Conservation (phyloP, 371 early-diverging fungal genomes). For the Thermomucor indicae-seudaticae region DNA sequence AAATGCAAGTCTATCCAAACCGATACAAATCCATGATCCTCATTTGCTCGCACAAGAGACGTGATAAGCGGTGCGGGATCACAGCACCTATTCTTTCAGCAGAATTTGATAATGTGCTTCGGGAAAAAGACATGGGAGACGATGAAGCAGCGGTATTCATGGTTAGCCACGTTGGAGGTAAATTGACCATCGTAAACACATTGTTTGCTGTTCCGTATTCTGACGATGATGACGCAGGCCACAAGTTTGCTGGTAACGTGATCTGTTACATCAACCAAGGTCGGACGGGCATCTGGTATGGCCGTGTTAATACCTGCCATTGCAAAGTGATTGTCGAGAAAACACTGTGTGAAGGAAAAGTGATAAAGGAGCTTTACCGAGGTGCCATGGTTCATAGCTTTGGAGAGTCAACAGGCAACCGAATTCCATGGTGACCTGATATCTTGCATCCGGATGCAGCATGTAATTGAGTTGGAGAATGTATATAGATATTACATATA, state of each 20-base stretch:
- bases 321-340: conserved; percentile 53
- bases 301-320: conserved; percentile 61
- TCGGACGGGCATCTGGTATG: conserved; percentile 61
- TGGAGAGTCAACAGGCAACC: conserved; percentile 16
- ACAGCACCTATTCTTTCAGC: conserved; percentile 68
- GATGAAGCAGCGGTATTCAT: conserved; percentile 48
- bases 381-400: conserved; percentile 57
- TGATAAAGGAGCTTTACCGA: conserved; percentile 60
- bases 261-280: conserved; percentile 60
- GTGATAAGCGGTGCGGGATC: conserved; percentile 81
- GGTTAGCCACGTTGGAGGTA: conserved; percentile 72
- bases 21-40: conserved; percentile 55
- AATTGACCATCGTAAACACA: neutral
- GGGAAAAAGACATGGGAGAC: conserved; percentile 57
- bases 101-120: conserved; percentile 59
- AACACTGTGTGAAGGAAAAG: conserved; percentile 49
- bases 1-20: conserved; percentile 32
- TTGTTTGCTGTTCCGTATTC: too few relatives aligned
- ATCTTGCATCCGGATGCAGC: too few relatives aligned
- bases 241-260: conserved; percentile 80
- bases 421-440: conserved; percentile 14
- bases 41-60: conserved; percentile 74
- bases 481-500: neutral
- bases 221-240: too few relatives aligned
- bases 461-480: too few relatives aligned